These are phyloP conservation scores for Coffea eugenioides DNA, from an alignment of 257 asterid genomes.

Conservation along the genomic window DNA sequence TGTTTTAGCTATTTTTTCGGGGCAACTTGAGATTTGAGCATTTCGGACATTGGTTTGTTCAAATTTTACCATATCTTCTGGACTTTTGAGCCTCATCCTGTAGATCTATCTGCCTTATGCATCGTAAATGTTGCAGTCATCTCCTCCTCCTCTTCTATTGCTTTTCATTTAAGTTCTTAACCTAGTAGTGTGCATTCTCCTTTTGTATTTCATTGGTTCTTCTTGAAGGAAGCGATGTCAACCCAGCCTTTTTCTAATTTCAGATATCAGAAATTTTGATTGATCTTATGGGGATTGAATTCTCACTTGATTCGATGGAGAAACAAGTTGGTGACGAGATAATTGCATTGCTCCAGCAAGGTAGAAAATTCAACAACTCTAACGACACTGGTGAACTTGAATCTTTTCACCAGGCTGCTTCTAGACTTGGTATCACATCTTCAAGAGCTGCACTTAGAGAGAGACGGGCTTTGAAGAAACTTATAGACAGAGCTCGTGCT, in stretches of 20 bases:
- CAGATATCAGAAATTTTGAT: constrained; percentile 77
- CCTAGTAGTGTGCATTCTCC: background rate
- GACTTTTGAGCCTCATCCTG: background rate
- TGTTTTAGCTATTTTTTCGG: background rate
- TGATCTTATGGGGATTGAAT: constrained; percentile 71
- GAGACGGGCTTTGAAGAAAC: constrained; percentile 91
- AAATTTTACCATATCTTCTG: background rate
- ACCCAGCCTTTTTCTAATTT: constrained; percentile 22
- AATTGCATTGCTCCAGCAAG: constrained; percentile 88
- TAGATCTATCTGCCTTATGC: background rate
- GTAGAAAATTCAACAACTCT: constrained; percentile 62
- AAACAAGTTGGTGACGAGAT: constrained; percentile 88
- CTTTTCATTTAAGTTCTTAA: too few species aligned
- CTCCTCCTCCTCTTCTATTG: background rate
- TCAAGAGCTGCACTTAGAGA: constrained; percentile 94
- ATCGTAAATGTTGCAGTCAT: background rate
- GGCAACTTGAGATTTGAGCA: background rate
- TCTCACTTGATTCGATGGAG: constrained; percentile 75
- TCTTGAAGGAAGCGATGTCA: constrained; percentile 16
- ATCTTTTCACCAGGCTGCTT: constrained; percentile 91
- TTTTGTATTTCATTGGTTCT: background rate
- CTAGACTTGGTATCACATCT: constrained; percentile 82
- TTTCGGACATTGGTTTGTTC: background rate
- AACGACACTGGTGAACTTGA: constrained; percentile 82
- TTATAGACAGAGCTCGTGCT: constrained; percentile 80